A percentile compares a stretch with the other conserved stretches of the same genome.
Evolutionary conservation across 257 asterid genomes (phyloP).

Genomic region (Vinca minor): DNA sequence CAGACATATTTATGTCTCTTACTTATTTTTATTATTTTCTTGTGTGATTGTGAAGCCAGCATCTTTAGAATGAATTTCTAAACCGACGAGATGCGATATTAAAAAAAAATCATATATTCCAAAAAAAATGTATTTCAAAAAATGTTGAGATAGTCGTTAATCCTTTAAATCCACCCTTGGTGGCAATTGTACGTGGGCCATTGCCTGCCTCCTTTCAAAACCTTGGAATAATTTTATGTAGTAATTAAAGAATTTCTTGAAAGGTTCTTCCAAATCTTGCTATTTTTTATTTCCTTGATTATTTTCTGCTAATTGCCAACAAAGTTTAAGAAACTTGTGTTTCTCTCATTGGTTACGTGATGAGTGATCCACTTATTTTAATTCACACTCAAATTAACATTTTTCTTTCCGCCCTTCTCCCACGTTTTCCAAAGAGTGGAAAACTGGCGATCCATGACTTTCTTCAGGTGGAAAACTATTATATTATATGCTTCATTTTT

Average conservation of each 20-base stretch:
- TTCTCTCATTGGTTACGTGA: neutral
- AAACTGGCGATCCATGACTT: slow-evolving; percentile 6
- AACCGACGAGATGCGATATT: too few relatives aligned
- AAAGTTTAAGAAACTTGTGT: too few relatives aligned
- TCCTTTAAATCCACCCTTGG: too few relatives aligned
- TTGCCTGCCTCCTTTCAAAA: slow-evolving; percentile 4
- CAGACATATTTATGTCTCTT: too few relatives aligned
- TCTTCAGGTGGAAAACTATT: neutral
- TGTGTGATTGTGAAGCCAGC: too few relatives aligned
- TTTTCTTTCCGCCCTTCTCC: neutral
- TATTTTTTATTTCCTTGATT: neutral
- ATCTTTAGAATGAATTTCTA: too few relatives aligned
- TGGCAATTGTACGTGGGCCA: slow-evolving; percentile 3
- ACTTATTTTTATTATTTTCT: too few relatives aligned
- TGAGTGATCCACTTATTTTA: neutral
- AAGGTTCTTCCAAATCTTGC: neutral
- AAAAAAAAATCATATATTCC: neutral
- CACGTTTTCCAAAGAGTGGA: slow-evolving; percentile 3
- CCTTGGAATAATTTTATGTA: neutral
- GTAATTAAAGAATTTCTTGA: slow-evolving; percentile 3
- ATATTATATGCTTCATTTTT: neutral
- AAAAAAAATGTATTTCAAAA: too few relatives aligned
- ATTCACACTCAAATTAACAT: neutral
- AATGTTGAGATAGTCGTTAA: too few relatives aligned
- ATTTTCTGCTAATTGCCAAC: too few relatives aligned